phyloP scores from a whole-genome alignment of 805 yeast genomes.

The Schwanniomyces polymorphus region DNA sequence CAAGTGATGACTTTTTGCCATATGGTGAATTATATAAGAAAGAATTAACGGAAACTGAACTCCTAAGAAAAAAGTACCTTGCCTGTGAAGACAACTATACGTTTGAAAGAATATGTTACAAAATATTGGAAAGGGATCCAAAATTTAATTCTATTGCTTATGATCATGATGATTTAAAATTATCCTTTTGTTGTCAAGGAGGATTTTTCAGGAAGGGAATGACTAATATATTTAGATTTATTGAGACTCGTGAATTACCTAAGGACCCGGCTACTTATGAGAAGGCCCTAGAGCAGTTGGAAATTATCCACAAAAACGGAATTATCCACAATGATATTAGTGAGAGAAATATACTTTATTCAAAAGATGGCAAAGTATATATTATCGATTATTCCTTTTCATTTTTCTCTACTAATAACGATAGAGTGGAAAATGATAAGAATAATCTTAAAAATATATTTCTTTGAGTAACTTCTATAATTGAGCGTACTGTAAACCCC shows the following conservation, averaged over 20 bases:
- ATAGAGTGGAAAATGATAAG: too few relatives aligned
- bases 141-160: neutral
- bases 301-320: slow-evolving; percentile 5
- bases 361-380: neutral
- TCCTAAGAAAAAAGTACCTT: neutral
- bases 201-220: neutral
- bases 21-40: neutral
- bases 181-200: neutral
- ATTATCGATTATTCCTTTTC: too few relatives aligned
- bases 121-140: neutral
- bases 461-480: too few relatives aligned
- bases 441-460: too few relatives aligned
- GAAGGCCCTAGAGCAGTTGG: slow-evolving; percentile 4
- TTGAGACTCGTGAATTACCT: neutral
- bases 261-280: neutral
- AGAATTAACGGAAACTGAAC: neutral
- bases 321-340: slow-evolving; percentile 6
- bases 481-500: too few relatives aligned
- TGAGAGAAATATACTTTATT: too few relatives aligned
- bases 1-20: neutral
- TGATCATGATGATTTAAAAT: neutral
- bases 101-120: neutral
- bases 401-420: too few relatives aligned
- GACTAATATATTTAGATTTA: neutral
- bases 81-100: neutral